These are phyloP conservation scores for Asclepias syriaca DNA, from an alignment of 257 asterid species.

Conservation along the genomic window DNA sequence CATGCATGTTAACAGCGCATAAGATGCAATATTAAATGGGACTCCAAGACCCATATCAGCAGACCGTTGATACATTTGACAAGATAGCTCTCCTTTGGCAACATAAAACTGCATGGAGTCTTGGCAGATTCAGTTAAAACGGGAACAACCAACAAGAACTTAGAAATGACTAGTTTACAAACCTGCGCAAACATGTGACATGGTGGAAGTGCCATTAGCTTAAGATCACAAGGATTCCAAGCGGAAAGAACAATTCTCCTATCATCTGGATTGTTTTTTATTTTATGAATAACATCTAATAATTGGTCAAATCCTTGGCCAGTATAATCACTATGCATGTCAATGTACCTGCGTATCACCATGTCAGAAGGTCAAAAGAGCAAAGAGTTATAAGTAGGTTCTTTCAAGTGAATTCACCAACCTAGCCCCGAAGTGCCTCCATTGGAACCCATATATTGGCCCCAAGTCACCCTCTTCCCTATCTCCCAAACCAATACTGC, in stretches of 20 bases:
- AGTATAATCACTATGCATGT: constrained; percentile 45
- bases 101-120: constrained; percentile 35
- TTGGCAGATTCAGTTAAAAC: neutral
- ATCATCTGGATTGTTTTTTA: constrained; percentile 41
- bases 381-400: neutral
- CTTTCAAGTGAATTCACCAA: constrained; percentile 13
- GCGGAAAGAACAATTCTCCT: constrained; percentile 43
- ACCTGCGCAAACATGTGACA: constrained; percentile 54
- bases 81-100: constrained; percentile 39
- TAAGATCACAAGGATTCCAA: constrained; percentile 51
- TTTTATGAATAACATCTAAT: constrained; percentile 34
- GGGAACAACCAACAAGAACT: constrained; percentile 4
- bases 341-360: constrained; percentile 31
- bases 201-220: constrained; percentile 46
- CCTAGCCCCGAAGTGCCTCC: constrained; percentile 51
- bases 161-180: constrained; percentile 8
- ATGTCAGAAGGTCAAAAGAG: constrained; percentile 3
- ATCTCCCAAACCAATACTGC: constrained; percentile 40
- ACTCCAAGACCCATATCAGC: constrained; percentile 54
- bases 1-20: constrained; percentile 46
- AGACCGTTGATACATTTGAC: constrained; percentile 52
- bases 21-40: constrained; percentile 49
- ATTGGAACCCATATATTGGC: constrained; percentile 46
- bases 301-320: constrained; percentile 46
- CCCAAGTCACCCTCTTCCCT: constrained; percentile 52